Percentiles rank a stretch among this genome's conserved stretches.
Conservation (phyloP, 1,139 yeast genomes). For the Geotrichum candidum region DNA sequence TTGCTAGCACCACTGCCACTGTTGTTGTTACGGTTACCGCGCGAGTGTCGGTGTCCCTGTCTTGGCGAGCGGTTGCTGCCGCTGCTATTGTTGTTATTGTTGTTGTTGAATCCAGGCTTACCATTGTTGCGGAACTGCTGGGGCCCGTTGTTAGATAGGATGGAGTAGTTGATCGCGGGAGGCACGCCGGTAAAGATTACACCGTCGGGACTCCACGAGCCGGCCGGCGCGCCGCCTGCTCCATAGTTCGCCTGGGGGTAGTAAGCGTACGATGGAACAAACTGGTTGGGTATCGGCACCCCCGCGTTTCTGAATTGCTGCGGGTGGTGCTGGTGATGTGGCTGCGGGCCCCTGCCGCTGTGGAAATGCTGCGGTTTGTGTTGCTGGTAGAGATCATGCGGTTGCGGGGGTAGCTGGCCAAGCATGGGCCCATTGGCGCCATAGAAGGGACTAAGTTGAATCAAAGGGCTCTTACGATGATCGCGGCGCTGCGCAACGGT, state of each 20-base stretch:
- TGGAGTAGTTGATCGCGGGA: neutral
- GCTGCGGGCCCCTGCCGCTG: neutral
- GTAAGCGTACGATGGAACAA: neutral
- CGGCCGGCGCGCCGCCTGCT: neutral
- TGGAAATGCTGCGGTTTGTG: neutral
- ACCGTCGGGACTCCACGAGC: neutral
- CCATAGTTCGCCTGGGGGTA: neutral
- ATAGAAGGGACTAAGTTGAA: neutral
- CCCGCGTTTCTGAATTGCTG: neutral
- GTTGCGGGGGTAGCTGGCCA: neutral
- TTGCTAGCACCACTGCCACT: constrained; percentile 58
- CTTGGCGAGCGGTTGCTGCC: neutral
- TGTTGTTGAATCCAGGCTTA: constrained; percentile 2
- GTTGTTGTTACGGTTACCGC: constrained; percentile 32
- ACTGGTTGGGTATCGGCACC: neutral
- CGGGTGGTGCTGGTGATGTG: neutral
- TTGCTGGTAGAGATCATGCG: neutral
- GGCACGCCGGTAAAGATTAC: neutral
- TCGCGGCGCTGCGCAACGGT: constrained; percentile 86
- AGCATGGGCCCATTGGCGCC: constrained; percentile 13
- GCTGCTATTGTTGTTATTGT: constrained; percentile 3
- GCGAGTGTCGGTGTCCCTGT: constrained; percentile 1
- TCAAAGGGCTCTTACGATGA: constrained; percentile 47
- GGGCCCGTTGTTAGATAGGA: neutral
- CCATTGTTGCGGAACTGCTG: neutral